Evolutionary conservation across 805 yeast species (phyloP).

Genomic region (Ogataea trehalophila): DNA sequence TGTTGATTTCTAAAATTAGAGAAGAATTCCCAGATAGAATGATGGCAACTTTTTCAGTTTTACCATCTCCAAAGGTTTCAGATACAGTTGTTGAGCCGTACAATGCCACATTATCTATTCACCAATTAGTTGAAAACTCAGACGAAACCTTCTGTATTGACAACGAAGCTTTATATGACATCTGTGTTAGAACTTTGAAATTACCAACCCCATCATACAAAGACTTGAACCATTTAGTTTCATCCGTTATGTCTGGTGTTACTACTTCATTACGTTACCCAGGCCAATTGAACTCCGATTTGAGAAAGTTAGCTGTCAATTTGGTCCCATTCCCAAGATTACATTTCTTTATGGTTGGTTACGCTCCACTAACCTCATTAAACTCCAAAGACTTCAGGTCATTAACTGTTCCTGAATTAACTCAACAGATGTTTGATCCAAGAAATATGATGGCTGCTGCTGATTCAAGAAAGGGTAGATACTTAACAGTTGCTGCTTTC

Average conservation of each 20-base stretch:
- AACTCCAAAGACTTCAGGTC: slow-evolving; percentile 81
- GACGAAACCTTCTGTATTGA: slow-evolving; percentile 95
- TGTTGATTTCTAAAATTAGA: slow-evolving; percentile 76
- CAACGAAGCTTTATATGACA: slow-evolving; percentile 88
- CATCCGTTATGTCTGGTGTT: slow-evolving; percentile 92
- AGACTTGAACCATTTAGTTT: slow-evolving; percentile 77
- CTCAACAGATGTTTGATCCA: slow-evolving; percentile 90
- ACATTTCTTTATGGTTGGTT: slow-evolving; percentile 94
- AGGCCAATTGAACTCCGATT: slow-evolving; percentile 89
- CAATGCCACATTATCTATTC: slow-evolving; percentile 86
- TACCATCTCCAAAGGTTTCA: slow-evolving; percentile 86
- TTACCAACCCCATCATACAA: slow-evolving; percentile 72
- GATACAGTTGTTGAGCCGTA: slow-evolving; percentile 96
- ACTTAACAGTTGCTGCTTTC: slow-evolving; percentile 89
- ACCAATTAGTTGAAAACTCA: slow-evolving; percentile 84
- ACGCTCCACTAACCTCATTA: slow-evolving; percentile 83
- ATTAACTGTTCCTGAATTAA: slow-evolving; percentile 82
- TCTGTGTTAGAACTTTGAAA: slow-evolving; percentile 82
- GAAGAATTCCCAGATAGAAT: slow-evolving; percentile 94
- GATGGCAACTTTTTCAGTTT: slow-evolving; percentile 93
- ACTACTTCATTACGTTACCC: slow-evolving; percentile 93
- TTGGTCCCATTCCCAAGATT: slow-evolving; percentile 93
- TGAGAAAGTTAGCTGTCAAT: slow-evolving; percentile 90
- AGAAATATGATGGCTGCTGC: slow-evolving; percentile 96
- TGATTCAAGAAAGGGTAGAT: slow-evolving; percentile 86